These are phyloP conservation scores for Aspergillus tanneri DNA, from an alignment of 2,329 filamentous ascomycete genomes.

Conservation along the genomic window DNA sequence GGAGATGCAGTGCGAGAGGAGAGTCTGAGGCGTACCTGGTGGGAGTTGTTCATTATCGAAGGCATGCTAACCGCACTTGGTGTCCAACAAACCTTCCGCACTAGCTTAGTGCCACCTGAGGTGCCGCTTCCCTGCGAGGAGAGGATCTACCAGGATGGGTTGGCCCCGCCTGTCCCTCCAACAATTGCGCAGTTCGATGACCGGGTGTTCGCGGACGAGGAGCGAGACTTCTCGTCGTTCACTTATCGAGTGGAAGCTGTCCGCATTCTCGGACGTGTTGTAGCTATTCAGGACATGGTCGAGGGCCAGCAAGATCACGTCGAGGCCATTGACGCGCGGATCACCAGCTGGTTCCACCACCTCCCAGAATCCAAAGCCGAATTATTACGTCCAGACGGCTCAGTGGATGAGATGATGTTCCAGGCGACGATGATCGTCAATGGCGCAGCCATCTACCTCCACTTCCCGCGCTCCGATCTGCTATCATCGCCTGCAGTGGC, in stretches of 20 bases:
- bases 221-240: conserved; percentile 73
- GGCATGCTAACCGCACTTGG: conserved; percentile 77
- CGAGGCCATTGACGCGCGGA: conserved; percentile 57
- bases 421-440: conserved; percentile 79
- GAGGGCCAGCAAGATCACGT: conserved; percentile 54
- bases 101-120: conserved; percentile 66
- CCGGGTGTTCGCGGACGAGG: conserved; percentile 68
- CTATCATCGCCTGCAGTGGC: conserved; percentile 53
- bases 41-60: conserved; percentile 79
- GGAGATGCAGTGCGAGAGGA: conserved; percentile 72
- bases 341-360: conserved; percentile 76
- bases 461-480: conserved; percentile 75
- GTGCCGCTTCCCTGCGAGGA: conserved; percentile 81
- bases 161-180: conserved; percentile 58
- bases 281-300: conserved; percentile 46
- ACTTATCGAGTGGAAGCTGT: conserved; percentile 80
- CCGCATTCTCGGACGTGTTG: conserved; percentile 73
- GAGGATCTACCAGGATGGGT: conserved; percentile 54
- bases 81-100: conserved; percentile 54
- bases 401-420: conserved; percentile 86
- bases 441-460: conserved; percentile 66
- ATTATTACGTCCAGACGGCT: conserved; percentile 66
- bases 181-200: conserved; percentile 76
- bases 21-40: conserved; percentile 86
- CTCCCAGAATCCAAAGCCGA: conserved; percentile 71